Evolutionary conservation across 2,329 filamentous ascomycete species (phyloP).

Genomic region (Penicillium sp.): DNA sequence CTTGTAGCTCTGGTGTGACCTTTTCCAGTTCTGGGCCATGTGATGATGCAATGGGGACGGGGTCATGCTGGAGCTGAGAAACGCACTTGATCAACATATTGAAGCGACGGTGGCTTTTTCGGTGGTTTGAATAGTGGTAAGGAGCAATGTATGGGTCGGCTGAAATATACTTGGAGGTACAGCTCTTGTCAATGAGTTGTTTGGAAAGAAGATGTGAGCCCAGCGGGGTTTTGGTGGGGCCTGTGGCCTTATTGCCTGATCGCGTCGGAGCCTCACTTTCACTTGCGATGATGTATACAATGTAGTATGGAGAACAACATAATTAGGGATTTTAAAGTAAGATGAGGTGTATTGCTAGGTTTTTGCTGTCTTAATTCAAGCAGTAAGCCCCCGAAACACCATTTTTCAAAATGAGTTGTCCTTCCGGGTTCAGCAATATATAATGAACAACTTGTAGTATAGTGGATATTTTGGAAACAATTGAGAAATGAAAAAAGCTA

Average conservation of each 20-base stretch:
- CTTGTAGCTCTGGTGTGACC: constrained; percentile 12
- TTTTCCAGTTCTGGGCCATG: constrained; percentile 5
- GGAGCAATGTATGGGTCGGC: neutral
- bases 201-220: constrained; percentile 26
- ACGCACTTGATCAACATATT: constrained; percentile 56
- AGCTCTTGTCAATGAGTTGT: constrained; percentile 10
- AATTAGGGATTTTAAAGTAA: too few species aligned
- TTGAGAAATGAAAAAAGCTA: neutral
- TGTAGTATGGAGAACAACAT: neutral
- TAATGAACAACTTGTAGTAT: neutral
- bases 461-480: neutral
- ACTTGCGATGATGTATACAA: neutral
- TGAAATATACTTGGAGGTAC: neutral
- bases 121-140: neutral
- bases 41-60: constrained; percentile 21
- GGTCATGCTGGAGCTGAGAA: neutral
- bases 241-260: constrained; percentile 28
- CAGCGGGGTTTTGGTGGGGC: constrained; percentile 35
- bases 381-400: neutral
- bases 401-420: neutral
- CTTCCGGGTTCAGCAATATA: neutral
- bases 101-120: neutral
- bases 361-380: neutral
- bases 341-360: too few species aligned
- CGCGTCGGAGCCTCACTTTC: constrained; percentile 14